A percentile compares a stretch with the other conserved stretches of the same genome.
Conservation (phyloP, 768 basidiomycete genomes). For the Kwoniella sp. region DNA sequence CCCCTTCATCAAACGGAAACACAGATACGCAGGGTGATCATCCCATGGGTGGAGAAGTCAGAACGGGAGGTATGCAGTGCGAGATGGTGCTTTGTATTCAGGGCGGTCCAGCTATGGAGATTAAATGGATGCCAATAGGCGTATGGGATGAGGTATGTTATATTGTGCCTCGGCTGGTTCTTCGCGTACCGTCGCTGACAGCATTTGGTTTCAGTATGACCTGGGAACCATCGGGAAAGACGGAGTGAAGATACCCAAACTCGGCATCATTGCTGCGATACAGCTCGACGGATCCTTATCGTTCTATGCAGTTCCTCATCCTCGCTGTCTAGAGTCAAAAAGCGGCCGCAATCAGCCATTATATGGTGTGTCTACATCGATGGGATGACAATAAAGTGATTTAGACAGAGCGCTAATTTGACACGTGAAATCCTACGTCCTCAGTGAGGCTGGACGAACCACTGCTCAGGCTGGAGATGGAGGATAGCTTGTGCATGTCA, state of each 20-base stretch:
- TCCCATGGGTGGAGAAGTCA: slow-evolving; percentile 25
- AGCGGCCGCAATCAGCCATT: slow-evolving; percentile 14
- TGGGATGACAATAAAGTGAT: too few relatives aligned
- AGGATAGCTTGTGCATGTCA: slow-evolving; percentile 73
- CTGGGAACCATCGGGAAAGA: not conserved
- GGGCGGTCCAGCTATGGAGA: slow-evolving; percentile 72
- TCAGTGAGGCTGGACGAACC: slow-evolving; percentile 61
- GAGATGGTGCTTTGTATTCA: slow-evolving; percentile 84
- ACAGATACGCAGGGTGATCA: slow-evolving; percentile 15
- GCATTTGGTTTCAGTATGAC: slow-evolving; percentile 15
- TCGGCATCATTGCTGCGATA: slow-evolving; percentile 80
- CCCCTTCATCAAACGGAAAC: slow-evolving; percentile 1
- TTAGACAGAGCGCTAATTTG: too few relatives aligned
- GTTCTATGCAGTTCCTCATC: slow-evolving; percentile 77
- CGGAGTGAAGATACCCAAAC: slow-evolving; percentile 58
- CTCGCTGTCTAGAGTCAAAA: slow-evolving; percentile 48
- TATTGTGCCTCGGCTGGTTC: too few relatives aligned
- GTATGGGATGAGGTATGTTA: slow-evolving; percentile 65
- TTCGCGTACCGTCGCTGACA: too few relatives aligned
- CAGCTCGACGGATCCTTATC: slow-evolving; percentile 86
- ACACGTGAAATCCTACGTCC: slow-evolving; percentile 9
- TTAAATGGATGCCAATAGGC: slow-evolving; percentile 93
- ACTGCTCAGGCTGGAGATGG: slow-evolving; percentile 69
- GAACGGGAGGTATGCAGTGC: slow-evolving; percentile 65
- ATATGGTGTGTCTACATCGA: slow-evolving; percentile 29